phyloP scores from a whole-genome alignment of 305 asterid genomes.

The Solanum hybrid region DNA sequence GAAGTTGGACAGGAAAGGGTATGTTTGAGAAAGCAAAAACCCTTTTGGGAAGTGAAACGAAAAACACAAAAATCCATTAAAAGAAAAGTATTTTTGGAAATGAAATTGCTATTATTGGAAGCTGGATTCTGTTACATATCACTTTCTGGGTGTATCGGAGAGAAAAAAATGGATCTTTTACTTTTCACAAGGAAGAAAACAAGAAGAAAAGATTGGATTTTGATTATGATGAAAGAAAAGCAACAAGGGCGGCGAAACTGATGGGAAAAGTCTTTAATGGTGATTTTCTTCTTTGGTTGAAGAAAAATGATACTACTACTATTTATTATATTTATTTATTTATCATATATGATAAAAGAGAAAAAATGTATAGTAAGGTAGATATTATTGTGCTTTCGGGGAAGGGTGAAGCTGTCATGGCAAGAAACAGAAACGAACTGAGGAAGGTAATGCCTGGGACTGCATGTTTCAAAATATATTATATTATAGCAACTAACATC shows the following conservation, averaged over 20 bases:
- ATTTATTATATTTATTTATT: neutral
- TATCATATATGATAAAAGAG: neutral
- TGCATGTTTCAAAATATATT: neutral
- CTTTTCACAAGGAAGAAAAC: neutral
- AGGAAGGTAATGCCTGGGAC: neutral
- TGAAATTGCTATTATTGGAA: neutral
- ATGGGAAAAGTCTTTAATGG: slow-evolving; percentile 1
- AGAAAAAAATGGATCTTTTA: neutral
- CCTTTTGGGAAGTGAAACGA: neutral
- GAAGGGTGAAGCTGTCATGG: neutral
- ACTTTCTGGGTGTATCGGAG: neutral
- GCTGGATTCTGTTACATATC: neutral
- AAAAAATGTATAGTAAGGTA: neutral
- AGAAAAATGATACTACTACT: neutral
- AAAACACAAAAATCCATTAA: neutral
- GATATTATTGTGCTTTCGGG: neutral
- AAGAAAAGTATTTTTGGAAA: neutral
- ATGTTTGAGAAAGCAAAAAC: neutral
- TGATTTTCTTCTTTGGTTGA: neutral
- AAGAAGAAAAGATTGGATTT: neutral
- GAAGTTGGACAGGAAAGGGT: neutral
- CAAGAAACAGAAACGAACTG: neutral
- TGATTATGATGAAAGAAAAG: neutral
- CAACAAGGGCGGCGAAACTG: neutral
- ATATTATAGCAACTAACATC: neutral